Evolutionary conservation across 768 basidiomycete species (phyloP), one percentile per base, ranked within the genome.

Genomic region (Suillus brevipes): DNA sequence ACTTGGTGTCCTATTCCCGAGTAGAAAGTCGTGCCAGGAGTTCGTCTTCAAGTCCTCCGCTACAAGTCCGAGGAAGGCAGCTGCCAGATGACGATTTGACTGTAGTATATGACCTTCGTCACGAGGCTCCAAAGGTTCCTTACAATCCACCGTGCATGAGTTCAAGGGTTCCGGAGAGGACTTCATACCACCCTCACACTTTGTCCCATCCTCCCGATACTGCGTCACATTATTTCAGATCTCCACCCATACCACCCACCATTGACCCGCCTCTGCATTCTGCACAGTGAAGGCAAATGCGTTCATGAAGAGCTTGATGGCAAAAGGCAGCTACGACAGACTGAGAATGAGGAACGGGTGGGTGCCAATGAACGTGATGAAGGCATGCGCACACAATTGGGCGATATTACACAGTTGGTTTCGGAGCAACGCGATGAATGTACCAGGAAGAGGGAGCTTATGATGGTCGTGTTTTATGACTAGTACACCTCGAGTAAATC

Each of bases 401-500:
- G 73, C 5, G 91, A 94, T 65, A 85, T 95, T 67, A 89, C 92
- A 1, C 88, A 89, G 66, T 73, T 92, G 61, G 80, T 94, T 16
- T 86, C 90, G 63, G 87, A 89, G 64, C 89, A 91, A 63, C 80
- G 84, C 2, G 84, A 87, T 40, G 80, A 83, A 58, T 82, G 83
- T 42, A 83, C 85, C 38, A 78, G 81, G 68, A 90, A 92, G 79
- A 87, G 81, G 64, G 81, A 82, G 14, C 64, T 84, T 20, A 81
- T 83, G 78, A n/a, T n/a, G n/a, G n/a, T n/a, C n/a, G n/a, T n/a
- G n/a, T n/a, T n/a, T n/a, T n/a, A n/a, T n/a, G 28, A 28, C 28
- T 28, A 28, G 28, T 28, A 28, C 28, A 28, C 28, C 28, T 28
- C 28, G 28, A 28, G 28, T 28, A 28, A 28, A 28, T 28, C 28